Conservation (phyloP, 1,284 basidiomycete species). For the Ustilago shanxiensis region DNA sequence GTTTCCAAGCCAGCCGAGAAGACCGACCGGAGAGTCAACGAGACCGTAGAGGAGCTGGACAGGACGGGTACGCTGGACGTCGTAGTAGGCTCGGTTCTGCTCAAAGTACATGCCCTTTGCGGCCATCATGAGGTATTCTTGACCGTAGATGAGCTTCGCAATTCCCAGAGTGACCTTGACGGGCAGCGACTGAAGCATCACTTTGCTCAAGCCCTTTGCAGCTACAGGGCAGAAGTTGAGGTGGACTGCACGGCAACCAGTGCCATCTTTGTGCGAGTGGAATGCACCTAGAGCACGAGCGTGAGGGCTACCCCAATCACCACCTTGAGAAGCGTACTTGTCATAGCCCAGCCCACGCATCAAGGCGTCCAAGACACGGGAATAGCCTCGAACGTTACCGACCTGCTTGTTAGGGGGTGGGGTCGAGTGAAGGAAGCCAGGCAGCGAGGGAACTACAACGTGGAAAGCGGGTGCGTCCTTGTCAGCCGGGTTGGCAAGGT, state of each 20-base stretch:
- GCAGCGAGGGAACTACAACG: constrained; percentile 62
- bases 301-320: constrained; percentile 62
- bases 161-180: constrained; percentile 37
- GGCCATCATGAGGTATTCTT: constrained; percentile 42
- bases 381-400: constrained; percentile 51
- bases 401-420: constrained; percentile 46
- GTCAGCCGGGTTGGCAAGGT: constrained; percentile 43
- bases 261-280: constrained; percentile 51
- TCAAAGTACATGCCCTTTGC: constrained; percentile 45
- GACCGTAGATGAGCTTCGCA: constrained; percentile 42
- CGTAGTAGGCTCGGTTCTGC: constrained; percentile 53
- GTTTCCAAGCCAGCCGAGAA: constrained; percentile 57
- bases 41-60: constrained; percentile 52
- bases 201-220: constrained; percentile 41
- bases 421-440: constrained; percentile 59
- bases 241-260: constrained; percentile 58
- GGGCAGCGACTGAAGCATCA: constrained; percentile 44
- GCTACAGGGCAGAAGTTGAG: constrained; percentile 63
- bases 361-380: constrained; percentile 55
- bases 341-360: constrained; percentile 59
- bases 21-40: constrained; percentile 55
- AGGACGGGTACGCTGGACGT: constrained; percentile 47
- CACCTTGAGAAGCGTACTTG: constrained; percentile 59
- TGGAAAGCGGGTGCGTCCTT: constrained; percentile 57
- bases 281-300: constrained; percentile 45